A percentile compares a stretch with the other conserved stretches of the same genome.
Evolutionary conservation across 176 grass and related monocot genomes (phyloP).

Genomic region (Chloris gayana): DNA sequence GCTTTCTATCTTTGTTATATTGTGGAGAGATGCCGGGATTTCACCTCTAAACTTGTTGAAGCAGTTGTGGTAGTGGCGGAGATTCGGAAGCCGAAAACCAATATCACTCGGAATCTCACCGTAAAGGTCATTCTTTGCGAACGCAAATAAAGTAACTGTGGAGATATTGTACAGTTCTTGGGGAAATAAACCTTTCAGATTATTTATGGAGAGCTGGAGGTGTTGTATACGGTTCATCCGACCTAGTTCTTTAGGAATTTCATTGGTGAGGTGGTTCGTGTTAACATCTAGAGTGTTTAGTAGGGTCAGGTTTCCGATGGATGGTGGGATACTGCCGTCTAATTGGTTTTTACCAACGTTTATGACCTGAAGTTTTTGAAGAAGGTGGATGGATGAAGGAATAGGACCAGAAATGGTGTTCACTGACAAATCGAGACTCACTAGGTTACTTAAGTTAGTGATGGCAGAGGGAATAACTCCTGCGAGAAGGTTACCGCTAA

Average conservation of each 20-base stretch:
- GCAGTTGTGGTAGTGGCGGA: conserved; percentile 41
- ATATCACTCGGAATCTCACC: conserved; percentile 46
- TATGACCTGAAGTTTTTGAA: conserved; percentile 39
- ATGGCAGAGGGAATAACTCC: conserved; percentile 42
- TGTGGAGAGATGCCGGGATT: conserved; percentile 52
- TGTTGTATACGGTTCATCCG: conserved; percentile 2
- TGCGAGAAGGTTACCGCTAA: conserved; percentile 45
- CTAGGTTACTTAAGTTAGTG: conserved; percentile 40
- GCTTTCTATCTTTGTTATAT: conserved; percentile 52
- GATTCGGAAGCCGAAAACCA: conserved; percentile 44
- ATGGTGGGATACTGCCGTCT: conserved; percentile 28
- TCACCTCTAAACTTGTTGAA: conserved; percentile 46
- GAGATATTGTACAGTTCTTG: conserved; percentile 48
- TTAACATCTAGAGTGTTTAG: conserved; percentile 37
- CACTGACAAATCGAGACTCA: conserved; percentile 41
- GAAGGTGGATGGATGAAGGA: conserved; percentile 23
- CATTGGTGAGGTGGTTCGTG: conserved; percentile 38
- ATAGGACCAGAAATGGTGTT: conserved; percentile 37
- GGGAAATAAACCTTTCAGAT: conserved; percentile 42
- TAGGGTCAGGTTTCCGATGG: conserved; percentile 45
- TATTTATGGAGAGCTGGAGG: conserved; percentile 46
- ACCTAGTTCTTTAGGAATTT: conserved; percentile 49
- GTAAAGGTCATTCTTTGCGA: conserved; percentile 41
- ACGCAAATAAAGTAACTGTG: conserved; percentile 29
- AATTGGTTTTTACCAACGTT: conserved; percentile 38